Evolutionary conservation across 2,329 filamentous ascomycete genomes (phyloP).

Genomic region (Lasiodiplodia hormozganensis): DNA sequence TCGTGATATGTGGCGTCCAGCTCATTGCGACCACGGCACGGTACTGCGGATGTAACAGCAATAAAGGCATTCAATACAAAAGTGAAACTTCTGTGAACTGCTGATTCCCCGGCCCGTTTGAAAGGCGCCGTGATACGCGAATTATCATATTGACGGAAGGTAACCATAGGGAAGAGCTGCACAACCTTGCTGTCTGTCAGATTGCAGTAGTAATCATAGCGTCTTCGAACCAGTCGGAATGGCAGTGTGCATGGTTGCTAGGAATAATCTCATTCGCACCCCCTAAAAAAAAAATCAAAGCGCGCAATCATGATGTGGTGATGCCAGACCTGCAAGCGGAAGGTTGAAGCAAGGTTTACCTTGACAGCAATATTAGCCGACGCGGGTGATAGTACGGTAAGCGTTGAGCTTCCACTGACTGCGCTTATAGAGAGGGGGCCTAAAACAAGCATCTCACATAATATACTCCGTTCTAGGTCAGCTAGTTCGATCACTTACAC

Average conservation of each 20-base stretch:
- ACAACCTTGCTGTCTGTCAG: no score
- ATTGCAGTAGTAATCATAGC: no score
- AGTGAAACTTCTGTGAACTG: background rate
- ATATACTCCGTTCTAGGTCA: background rate
- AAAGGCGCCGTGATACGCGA: background rate
- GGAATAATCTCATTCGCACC: no score
- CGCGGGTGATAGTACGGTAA: background rate
- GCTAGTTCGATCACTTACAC: background rate
- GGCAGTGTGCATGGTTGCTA: no score
- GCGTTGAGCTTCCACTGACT: background rate
- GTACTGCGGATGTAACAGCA: background rate
- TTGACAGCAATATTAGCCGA: background rate
- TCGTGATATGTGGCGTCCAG: background rate
- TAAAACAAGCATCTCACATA: background rate
- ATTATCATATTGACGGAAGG: background rate
- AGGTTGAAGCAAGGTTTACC: no score
- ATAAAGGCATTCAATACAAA: background rate
- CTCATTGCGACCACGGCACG: background rate
- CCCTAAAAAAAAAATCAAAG: no score
- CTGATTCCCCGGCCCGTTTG: background rate
- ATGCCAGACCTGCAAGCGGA: no score
- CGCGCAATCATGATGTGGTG: no score
- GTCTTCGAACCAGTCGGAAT: no score
- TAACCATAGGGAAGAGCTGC: background rate
- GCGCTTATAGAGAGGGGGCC: background rate